Conservation (phyloP, 352 stramenopile genomes). For the Blastocystis hominis region DNA sequence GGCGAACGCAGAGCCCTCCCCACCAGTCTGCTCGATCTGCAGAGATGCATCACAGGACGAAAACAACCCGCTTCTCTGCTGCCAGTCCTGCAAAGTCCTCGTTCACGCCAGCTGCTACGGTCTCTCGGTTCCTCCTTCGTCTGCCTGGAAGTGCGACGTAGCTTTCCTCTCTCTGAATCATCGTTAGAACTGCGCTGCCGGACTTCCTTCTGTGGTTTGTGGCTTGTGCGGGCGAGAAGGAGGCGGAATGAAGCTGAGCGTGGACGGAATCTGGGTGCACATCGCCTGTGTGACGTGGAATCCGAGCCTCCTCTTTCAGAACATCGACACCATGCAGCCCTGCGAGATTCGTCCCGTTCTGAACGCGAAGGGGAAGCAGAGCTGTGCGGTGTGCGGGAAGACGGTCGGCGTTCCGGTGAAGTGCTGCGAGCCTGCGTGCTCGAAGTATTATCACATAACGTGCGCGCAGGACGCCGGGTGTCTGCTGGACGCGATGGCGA, state of each 20-base stretch:
- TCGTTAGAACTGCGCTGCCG: not conserved
- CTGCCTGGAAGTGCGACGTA: slow-evolving; percentile 72
- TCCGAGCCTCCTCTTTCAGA: not conserved
- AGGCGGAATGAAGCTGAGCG: slow-evolving; percentile 20
- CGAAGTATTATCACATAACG: slow-evolving; percentile 13
- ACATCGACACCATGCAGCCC: slow-evolving; percentile 8
- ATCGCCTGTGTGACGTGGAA: slow-evolving; percentile 47
- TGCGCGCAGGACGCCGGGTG: slow-evolving; percentile 6
- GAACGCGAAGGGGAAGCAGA: not conserved
- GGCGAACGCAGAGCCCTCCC: not conserved
- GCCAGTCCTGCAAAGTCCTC: slow-evolving; percentile 69
- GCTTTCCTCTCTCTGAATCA: not conserved
- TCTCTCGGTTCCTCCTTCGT: slow-evolving; percentile 65
- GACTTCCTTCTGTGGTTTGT: not conserved
- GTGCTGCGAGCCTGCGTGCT: not conserved
- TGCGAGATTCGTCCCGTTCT: slow-evolving; percentile 5
- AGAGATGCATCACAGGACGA: slow-evolving; percentile 69
- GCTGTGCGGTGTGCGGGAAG: not conserved
- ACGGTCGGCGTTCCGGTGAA: not conserved
- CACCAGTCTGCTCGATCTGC: slow-evolving; percentile 68
- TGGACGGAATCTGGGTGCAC: slow-evolving; percentile 21
- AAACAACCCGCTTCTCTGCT: slow-evolving; percentile 75
- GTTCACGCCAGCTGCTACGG: slow-evolving; percentile 78
- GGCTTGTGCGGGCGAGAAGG: not conserved
- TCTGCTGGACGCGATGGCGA: not conserved